Evolutionary conservation across 805 yeast species (phyloP).

Genomic region (Yamadazyma sp.): DNA sequence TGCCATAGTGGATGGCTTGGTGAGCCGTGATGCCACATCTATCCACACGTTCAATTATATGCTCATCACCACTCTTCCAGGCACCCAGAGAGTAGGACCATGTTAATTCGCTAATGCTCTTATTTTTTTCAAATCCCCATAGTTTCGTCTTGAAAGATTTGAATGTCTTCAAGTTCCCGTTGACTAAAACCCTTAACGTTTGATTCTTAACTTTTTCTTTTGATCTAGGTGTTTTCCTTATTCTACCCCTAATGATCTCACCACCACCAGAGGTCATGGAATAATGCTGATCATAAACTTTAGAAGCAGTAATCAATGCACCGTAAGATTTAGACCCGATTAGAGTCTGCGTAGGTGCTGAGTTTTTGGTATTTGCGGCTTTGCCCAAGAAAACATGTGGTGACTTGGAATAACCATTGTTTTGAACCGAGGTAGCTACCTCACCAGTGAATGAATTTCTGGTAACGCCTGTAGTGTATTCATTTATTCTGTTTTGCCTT

Average conservation of each 20-base stretch:
- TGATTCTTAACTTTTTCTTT: constrained; percentile 45
- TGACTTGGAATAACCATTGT: constrained; percentile 31
- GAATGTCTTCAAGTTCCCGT: constrained; percentile 55
- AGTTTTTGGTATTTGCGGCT: constrained; percentile 36
- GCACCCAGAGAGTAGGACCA: constrained; percentile 59
- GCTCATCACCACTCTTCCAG: constrained; percentile 82
- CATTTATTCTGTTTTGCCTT: constrained; percentile 43
- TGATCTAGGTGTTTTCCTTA: constrained; percentile 56
- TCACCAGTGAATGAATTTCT: constrained; percentile 24
- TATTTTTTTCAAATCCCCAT: constrained; percentile 86
- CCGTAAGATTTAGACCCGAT: constrained; percentile 38
- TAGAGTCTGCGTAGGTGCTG: constrained; percentile 30
- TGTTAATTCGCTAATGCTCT: constrained; percentile 59
- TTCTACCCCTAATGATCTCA: constrained; percentile 56
- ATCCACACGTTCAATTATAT: constrained; percentile 62
- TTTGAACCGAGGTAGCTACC: constrained; percentile 8
- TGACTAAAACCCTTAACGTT: constrained; percentile 63
- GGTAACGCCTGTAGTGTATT: constrained; percentile 31
- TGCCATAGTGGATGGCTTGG: constrained; percentile 29
- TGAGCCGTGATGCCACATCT: constrained; percentile 27
- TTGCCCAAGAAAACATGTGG: constrained; percentile 32
- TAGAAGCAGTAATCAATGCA: constrained; percentile 30
- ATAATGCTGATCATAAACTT: constrained; percentile 24
- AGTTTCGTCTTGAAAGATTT: constrained; percentile 72
- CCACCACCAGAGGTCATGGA: constrained; percentile 36